phyloP scores from a whole-genome alignment of 441 rosid genomes.

The Brassica balearica region DNA sequence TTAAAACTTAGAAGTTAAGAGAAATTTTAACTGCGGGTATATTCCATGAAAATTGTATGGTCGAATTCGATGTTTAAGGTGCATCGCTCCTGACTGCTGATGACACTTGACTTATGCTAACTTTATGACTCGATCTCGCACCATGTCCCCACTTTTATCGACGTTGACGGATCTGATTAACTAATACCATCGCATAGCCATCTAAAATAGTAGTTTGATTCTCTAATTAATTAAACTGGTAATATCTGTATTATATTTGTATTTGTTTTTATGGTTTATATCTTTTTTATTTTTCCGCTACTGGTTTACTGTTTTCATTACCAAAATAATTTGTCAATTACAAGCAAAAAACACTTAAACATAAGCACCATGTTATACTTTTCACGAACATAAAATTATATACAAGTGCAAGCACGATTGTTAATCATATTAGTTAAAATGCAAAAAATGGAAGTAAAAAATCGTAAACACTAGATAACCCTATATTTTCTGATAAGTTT shows the following conservation, averaged over 20 bases:
- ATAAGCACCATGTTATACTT: no score
- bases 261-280: no score
- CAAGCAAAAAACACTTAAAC: no score
- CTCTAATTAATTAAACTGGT: no score
- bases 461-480: background rate
- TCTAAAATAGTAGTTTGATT: background rate
- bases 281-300: no score
- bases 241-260: no score
- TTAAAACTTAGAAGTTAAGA: conserved; percentile 4
- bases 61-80: background rate
- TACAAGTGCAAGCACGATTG: background rate
- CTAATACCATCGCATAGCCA: background rate
- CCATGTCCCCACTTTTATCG: background rate
- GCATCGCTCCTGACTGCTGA: background rate
- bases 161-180: background rate
- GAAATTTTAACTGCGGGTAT: conserved; percentile 4
- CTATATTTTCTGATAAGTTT: background rate
- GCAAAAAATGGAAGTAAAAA: background rate
- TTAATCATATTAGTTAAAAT: background rate
- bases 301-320: no score
- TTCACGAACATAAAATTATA: background rate
- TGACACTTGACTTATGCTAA: background rate
- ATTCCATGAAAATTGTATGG: background rate
- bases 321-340: no score
- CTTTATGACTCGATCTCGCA: background rate